These are phyloP conservation scores for Ziziphus jujuba DNA, from an alignment of 306 rosid species.

Conservation along the genomic window DNA sequence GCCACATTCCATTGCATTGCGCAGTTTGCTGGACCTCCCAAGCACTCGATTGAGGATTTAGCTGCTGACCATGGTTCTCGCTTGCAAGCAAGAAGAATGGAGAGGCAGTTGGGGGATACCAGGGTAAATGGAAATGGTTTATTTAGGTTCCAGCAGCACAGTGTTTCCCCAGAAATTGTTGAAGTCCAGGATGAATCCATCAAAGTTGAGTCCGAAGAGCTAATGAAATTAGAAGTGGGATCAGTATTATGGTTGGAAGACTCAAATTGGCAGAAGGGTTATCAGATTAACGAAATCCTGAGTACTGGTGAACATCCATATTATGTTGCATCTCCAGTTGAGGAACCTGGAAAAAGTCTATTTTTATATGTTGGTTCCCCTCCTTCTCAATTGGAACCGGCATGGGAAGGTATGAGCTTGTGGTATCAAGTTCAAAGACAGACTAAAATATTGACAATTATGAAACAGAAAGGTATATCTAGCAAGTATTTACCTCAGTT, in stretches of 20 bases:
- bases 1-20: slow-evolving; percentile 84
- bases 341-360: slow-evolving; percentile 70
- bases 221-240: slow-evolving; percentile 81
- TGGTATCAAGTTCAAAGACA: slow-evolving; percentile 99
- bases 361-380: slow-evolving; percentile 86
- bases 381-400: slow-evolving; percentile 86
- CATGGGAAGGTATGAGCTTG: slow-evolving; percentile 97
- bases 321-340: slow-evolving; percentile 74
- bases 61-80: slow-evolving; percentile 98
- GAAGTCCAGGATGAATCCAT: slow-evolving; percentile 81
- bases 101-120: slow-evolving; percentile 76
- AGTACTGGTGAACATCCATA: slow-evolving; percentile 52
- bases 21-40: slow-evolving; percentile 87
- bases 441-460: slow-evolving; percentile 77
- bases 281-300: slow-evolving; percentile 67
- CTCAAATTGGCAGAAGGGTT: slow-evolving; percentile 80
- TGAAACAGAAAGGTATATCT: slow-evolving; percentile 87
- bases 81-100: slow-evolving; percentile 83
- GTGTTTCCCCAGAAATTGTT: slow-evolving; percentile 86
- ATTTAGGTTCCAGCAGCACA: slow-evolving; percentile 62
- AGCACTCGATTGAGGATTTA: slow-evolving; percentile 85
- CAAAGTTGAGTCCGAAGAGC: slow-evolving; percentile 61
- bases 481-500: slow-evolving; percentile 83
- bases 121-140: slow-evolving; percentile 71
- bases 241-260: slow-evolving; percentile 86